Conservation (phyloP, 2,329 filamentous ascomycete genomes). For the Coleophoma cylindrospora region DNA sequence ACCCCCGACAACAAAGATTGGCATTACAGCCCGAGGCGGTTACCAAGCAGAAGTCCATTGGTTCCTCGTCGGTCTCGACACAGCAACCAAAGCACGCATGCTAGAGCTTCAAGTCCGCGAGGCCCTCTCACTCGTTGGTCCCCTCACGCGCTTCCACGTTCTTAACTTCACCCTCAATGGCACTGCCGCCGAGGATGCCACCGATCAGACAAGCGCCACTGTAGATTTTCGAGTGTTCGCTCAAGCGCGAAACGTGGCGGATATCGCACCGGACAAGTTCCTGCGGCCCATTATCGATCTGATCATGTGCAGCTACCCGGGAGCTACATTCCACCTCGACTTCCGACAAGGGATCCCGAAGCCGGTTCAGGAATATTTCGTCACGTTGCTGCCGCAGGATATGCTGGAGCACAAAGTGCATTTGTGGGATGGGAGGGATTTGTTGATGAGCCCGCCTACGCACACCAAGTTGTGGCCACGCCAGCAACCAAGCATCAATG, state of each 20-base stretch:
- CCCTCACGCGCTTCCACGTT: constrained; percentile 23
- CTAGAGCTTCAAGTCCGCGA: constrained; percentile 32
- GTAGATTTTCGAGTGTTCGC: constrained; percentile 40
- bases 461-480: constrained; percentile 2
- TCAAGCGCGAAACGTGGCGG: constrained; percentile 34
- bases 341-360: constrained; percentile 29
- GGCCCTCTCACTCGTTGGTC: constrained; percentile 20
- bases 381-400: constrained; percentile 16
- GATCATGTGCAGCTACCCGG: constrained; percentile 35
- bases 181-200: constrained; percentile 29
- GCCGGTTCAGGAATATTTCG: constrained; percentile 20
- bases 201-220: constrained; percentile 39
- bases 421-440: constrained; percentile 13
- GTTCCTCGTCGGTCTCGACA: constrained; percentile 37
- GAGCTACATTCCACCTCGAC: constrained; percentile 34
- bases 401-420: constrained; percentile 14
- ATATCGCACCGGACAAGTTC: constrained; percentile 30
- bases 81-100: constrained; percentile 35
- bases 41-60: constrained; percentile 39
- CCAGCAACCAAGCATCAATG: constrained; percentile 3
- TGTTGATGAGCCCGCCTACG: constrained; percentile 5
- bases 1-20: constrained; percentile 32
- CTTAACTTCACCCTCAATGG: constrained; percentile 30
- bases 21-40: constrained; percentile 36
- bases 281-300: constrained; percentile 33